Base-by-base conservation (phyloP, 768 basidiomycete species). In the Calvatia gigantea region DNA sequence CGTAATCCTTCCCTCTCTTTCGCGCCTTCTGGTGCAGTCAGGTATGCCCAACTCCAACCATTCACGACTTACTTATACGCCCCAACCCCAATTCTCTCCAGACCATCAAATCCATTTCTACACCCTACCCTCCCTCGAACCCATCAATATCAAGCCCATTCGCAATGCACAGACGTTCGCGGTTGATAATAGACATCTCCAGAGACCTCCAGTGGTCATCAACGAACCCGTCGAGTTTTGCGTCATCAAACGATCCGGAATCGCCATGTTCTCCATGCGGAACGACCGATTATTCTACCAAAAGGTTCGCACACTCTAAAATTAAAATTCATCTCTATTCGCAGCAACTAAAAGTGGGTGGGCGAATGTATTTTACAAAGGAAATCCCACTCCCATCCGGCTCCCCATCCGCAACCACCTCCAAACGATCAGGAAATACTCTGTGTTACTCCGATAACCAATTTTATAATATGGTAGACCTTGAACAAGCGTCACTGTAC, bases 101-200 rank as follows among this genome's bases (percentile, higher is more conserved):
- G 86, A 86, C 56, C 79, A 75, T 57, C 81, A 84, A 59, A 70
- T 98, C 3, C 81, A 89, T 65, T 87, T 97, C 65, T 90, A 91
- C 61, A 79, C 84, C 0, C 73, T 95, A 1, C 94, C 96, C 1
- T 82, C 85, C 3, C 79, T 98, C 17, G 91, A 94, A 56, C 80
- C 83, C 1, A 77, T 91, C 0, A 77, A 84, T 5, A 85, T 91
- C 58, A 87, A 87, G 54, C 88, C 94, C 2, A 77, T 98, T 21
- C 81, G 93, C 42, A 86, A 94, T 56, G 88, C 91, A 3, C 71
- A 89, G 17, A 76, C 87, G 0, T 84, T 96, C 60, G 85, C 93
- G 0, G 84, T 97, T 0, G 95, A 98, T 64, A 85, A 94, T 53
- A 76, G 78, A 46, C 85, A 90, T 60, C 71, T 89, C 21, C 73